phyloP scores from a whole-genome alignment of 2,329 filamentous ascomycete genomes.

The Hymenoscyphus salicellus region DNA sequence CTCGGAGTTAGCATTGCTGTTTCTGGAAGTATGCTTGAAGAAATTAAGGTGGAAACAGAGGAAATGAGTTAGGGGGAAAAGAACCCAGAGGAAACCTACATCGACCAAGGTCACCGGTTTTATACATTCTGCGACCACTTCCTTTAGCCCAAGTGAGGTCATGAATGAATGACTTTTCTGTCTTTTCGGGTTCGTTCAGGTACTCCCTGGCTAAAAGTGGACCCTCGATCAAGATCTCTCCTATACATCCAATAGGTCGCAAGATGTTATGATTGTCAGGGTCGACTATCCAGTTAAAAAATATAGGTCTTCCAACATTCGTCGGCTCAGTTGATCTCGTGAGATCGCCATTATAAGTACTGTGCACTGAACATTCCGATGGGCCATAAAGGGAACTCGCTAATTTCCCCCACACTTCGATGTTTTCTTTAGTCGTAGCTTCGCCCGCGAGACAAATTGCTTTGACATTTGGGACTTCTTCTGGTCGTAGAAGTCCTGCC shows the following conservation, averaged over 20 bases:
- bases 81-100: slow-evolving; percentile 11
- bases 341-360: slow-evolving; percentile 11
- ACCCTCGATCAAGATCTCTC: slow-evolving; percentile 27
- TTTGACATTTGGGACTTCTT: slow-evolving; percentile 17
- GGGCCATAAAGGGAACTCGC: slow-evolving; percentile 22
- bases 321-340: slow-evolving; percentile 12
- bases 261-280: slow-evolving; percentile 16
- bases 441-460: slow-evolving; percentile 22
- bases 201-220: slow-evolving; percentile 24
- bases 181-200: slow-evolving; percentile 23
- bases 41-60: no score
- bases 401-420: slow-evolving; percentile 14
- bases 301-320: slow-evolving; percentile 14
- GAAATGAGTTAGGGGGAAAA: no score
- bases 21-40: no score
- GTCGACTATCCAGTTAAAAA: slow-evolving; percentile 19
- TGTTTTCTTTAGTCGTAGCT: slow-evolving; percentile 16
- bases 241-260: slow-evolving; percentile 19
- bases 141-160: slow-evolving; percentile 22
- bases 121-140: slow-evolving; percentile 31
- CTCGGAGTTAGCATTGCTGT: no score
- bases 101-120: slow-evolving; percentile 39
- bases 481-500: slow-evolving; percentile 18
- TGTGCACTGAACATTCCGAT: slow-evolving; percentile 20
- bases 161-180: slow-evolving; percentile 14